Base-by-base conservation (phyloP, 2,329 filamentous ascomycete genomes). In the Botryotinia narcissicola region DNA sequence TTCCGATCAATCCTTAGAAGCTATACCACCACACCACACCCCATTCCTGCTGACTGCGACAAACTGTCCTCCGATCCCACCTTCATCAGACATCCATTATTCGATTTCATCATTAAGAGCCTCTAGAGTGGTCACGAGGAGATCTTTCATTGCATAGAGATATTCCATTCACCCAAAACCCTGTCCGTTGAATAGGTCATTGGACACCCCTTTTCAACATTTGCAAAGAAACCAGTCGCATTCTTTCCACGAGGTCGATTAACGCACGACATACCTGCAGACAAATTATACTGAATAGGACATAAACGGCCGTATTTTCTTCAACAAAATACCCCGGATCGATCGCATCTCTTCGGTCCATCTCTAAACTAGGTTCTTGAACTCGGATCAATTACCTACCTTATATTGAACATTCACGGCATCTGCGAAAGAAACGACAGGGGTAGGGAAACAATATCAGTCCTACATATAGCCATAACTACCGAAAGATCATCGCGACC, bases 401-500 rank as follows among this genome's bases (percentile, higher is more conserved):
- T 64, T 62, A 44, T 64, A 68, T 70, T 72, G 73, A 74, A 35
- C 69, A 42, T 51, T 51, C 48, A 59, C 71, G 71, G 62, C 71
- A 72, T 29, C 46, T 54, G 20, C 35, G 37, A 60, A 29, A 54
- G 48, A 51, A 18, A 60, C n/a, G 25, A 29, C 71, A 63, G 42
- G 71, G 71, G 71, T 37, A 42, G 48, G 14, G 51, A 44, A 29
- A 73, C 71, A 77, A 75, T 61, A 67, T 75, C 74, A 74, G 74
- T 67, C 59, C 63, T 72, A 40, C 42, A 22, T 57, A 29, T 32
- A 57, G 51, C n/a, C 25, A 37, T 68, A 77, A 77, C 75, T 77
- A 73, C 78, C 78, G 76, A 64, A 64, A 57, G 74, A 82, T 75
- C 76, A 97, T 42, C 8, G 66, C 66, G 37, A 73, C 44, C 10